Evolutionary conservation across 2,329 filamentous ascomycete genomes (phyloP).

Genomic region (Colletotrichum incanum): DNA sequence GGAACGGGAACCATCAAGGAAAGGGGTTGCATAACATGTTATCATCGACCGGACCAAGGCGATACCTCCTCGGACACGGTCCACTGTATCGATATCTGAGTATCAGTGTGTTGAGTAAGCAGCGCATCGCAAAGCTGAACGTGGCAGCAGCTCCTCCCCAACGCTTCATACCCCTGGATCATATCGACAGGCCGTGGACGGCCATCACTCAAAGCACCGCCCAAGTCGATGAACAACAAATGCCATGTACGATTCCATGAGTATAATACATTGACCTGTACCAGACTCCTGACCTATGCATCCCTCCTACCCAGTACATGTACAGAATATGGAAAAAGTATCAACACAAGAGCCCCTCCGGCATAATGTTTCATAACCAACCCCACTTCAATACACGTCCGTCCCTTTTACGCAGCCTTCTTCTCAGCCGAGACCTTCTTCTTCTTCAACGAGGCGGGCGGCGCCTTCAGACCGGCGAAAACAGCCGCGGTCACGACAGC

Average conservation of each 20-base stretch:
- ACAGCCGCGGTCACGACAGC: slow-evolving; percentile 79
- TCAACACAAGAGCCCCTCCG: not conserved
- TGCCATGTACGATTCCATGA: slow-evolving; percentile 1
- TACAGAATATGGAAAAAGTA: slow-evolving; percentile 8
- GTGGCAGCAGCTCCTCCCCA: no score
- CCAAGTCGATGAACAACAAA: slow-evolving; percentile 36
- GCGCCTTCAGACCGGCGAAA: slow-evolving; percentile 80
- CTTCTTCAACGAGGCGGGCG: slow-evolving; percentile 57
- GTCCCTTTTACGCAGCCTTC: slow-evolving; percentile 16
- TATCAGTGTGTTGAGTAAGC: no score
- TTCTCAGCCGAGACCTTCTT: slow-evolving; percentile 42
- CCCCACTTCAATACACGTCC: not conserved
- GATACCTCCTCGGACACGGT: no score
- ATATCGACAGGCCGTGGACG: not conserved
- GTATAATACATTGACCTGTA: slow-evolving; percentile 16
- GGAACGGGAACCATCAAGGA: no score
- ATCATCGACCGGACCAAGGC: no score
- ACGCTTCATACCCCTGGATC: no score
- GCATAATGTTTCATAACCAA: not conserved
- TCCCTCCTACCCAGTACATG: slow-evolving; percentile 5
- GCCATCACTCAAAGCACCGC: not conserved
- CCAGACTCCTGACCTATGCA: slow-evolving; percentile 30
- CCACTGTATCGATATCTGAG: no score
- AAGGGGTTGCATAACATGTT: no score
- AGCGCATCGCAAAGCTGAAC: no score